Base-by-base conservation (phyloP, 2,329 filamentous ascomycete genomes). In the Beauveria sp. region DNA sequence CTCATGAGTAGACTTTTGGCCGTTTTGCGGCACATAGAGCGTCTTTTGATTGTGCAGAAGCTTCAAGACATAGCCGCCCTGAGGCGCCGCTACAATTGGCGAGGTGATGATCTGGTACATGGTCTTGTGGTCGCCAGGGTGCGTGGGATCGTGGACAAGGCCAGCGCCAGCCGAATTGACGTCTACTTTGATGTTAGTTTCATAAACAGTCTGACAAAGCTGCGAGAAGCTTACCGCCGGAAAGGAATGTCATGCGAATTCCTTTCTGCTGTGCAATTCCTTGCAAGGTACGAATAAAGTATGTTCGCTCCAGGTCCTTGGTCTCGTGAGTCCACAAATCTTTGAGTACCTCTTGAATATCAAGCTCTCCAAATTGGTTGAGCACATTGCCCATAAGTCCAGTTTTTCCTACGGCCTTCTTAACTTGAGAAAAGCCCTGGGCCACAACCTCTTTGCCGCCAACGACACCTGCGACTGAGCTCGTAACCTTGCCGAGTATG, bases 21-120 rank as follows among this genome's bases (percentile, higher is more conserved):
- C 93, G 73, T 99, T 99, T 59, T 84, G 81, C 0, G 94, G 94
- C 59, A 99, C 82, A 73, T 97, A 99, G 30, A 97, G 85, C 43
- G 90, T 85, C 74, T 93, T 94, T 77, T 92, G 93, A 79, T 89
- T 94, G 80, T 97, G 92, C n/a, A 99, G 86, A 70, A 99, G 84
- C 73, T 96, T 96, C 67, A 97, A 82, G 47, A 97, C 87, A 75
- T 97, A 96, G 66, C 83, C 84, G 53, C 88, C 84, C 2, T 91
- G 89, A 0, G 94, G 93, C 0, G 90, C 89, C 52, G 96, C 96
- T 59, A 97, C 93, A 63, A 99, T 91, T 7, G 92, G 87, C 3
- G 92, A 92, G 2, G 92, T 88, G 72, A 97, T 97, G 72, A 99
- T 84, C 74, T 99, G 94, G 77, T 97, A 99, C 93, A 99, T 99